Evolutionary conservation across 2,329 filamentous ascomycete genomes (phyloP), one percentile per base, ranked within the genome.

Genomic region (Nemania sp.): DNA sequence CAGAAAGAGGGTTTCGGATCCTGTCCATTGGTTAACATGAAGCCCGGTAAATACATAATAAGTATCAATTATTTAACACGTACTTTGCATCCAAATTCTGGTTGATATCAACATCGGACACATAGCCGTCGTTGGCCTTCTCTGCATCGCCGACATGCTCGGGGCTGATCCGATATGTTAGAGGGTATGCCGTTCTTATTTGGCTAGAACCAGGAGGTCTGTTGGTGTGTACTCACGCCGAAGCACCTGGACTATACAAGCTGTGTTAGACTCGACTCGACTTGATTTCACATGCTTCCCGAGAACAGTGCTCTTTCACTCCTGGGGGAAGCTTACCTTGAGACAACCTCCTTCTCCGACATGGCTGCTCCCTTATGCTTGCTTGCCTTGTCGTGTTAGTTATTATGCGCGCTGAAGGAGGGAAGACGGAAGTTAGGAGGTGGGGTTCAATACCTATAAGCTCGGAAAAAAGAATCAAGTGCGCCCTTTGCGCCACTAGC

Each of bases 21-120:
- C 82, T 84, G 27, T 13, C 24, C 35, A 29, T 27, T 27, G 49
- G 20, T 68, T 35, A 66, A 57, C 54, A n/a, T n/a, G n/a, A n/a
- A n/a, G n/a, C n/a, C n/a, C n/a, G n/a, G n/a, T n/a, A n/a, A 6
- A 59, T 18, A 6, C 27, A 22, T 13, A 18, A 55, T 15, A 24
- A 20, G 15, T 5, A 29, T 52, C 7, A 22, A 22, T 45, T 15
- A 24, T n/a, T 22, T 64, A 56, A 24, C 59, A 77, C 81, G 26
- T 75, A 85, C 83, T 80, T 83, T 64, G 83, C 84, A 67, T 84
- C 82, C 38, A 81, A 68, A 68, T 85, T 85, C 64, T 80, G 73
- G 69, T 84, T 83, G 47, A 85, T 79, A 62, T 85, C 82, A 53
- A 83, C 75, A 29, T 73, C 67, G 49, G 76, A 75, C n/a, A 78